Conservation (phyloP, 768 basidiomycete genomes). For the Mycena latifolia region DNA sequence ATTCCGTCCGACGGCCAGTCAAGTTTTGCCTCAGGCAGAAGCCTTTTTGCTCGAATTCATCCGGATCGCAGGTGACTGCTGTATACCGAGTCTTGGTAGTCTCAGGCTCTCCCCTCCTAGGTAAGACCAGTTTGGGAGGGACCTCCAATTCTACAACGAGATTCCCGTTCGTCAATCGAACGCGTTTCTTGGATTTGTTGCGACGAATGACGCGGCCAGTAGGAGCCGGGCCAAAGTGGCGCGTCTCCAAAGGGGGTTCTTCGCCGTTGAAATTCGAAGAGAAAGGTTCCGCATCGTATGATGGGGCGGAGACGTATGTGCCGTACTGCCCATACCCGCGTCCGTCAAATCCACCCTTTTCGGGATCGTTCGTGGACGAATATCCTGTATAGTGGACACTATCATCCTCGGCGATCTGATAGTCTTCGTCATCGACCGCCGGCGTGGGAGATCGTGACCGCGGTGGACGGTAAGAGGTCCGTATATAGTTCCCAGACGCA, state of each 20-base stretch:
- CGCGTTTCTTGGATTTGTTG: conserved; percentile 81
- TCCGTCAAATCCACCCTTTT: conserved; percentile 49
- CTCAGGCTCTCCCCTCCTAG: conserved; percentile 77
- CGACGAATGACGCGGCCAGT: conserved; percentile 81
- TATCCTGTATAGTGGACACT: conserved; percentile 68
- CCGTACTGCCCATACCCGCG: conserved; percentile 39
- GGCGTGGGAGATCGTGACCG: conserved; percentile 86
- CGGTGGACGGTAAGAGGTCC: conserved; percentile 60
- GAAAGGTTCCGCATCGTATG: conserved; percentile 34
- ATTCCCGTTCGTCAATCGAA: conserved; percentile 89
- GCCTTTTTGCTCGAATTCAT: conserved; percentile 87
- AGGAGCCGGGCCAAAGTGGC: conserved; percentile 92
- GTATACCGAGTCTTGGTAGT: conserved; percentile 84
- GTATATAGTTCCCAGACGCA: conserved; percentile 70
- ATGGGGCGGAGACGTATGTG: conserved; percentile 31
- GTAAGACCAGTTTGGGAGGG: conserved; percentile 86
- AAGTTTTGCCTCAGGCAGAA: conserved; percentile 91
- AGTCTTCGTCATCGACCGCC: conserved; percentile 79
- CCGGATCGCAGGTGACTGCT: conserved; percentile 94
- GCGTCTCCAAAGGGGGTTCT: conserved; percentile 72
- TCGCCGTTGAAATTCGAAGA: conserved; percentile 43
- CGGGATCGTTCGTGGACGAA: conserved; percentile 49
- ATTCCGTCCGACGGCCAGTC: conserved; percentile 82
- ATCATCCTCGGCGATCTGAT: conserved; percentile 67
- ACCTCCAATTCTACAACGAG: conserved; percentile 88